phyloP scores from a whole-genome alignment of 768 basidiomycete genomes.

The Pleurotus sapidus region DNA sequence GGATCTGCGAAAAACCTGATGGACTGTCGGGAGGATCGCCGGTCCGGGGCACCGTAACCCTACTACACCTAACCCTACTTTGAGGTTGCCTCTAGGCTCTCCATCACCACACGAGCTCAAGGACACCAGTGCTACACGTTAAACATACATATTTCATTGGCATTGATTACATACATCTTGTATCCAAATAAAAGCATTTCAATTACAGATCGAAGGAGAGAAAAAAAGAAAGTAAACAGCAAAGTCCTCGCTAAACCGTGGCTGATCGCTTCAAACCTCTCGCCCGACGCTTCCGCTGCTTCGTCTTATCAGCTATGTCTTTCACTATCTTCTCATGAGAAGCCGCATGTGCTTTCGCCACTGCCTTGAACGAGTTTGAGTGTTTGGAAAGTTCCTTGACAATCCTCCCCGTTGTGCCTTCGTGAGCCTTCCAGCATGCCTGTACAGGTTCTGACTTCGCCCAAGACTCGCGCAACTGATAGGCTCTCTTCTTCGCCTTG shows the following conservation, averaged over 20 bases:
- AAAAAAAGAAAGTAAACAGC: neutral
- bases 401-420: constrained; percentile 25
- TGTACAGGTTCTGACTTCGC: constrained; percentile 29
- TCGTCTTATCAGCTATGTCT: neutral
- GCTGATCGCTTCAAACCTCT: neutral
- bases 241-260: neutral
- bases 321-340: constrained; percentile 6
- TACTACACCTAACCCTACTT: neutral
- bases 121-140: neutral
- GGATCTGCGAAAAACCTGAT: too few relatives aligned
- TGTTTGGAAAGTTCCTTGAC: neutral
- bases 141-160: constrained; percentile 5
- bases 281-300: neutral
- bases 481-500: constrained; percentile 40
- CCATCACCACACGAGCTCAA: neutral
- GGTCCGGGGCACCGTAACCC: neutral
- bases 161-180: constrained; percentile 2
- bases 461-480: constrained; percentile 34
- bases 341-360: neutral
- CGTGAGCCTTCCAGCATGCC: constrained; percentile 28
- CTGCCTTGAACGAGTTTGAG: neutral
- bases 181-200: neutral
- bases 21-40: neutral
- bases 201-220: neutral
- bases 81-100: neutral